Conservation (phyloP, 108 stramenopile genomes). For the Stephanodiscus triporus region DNA sequence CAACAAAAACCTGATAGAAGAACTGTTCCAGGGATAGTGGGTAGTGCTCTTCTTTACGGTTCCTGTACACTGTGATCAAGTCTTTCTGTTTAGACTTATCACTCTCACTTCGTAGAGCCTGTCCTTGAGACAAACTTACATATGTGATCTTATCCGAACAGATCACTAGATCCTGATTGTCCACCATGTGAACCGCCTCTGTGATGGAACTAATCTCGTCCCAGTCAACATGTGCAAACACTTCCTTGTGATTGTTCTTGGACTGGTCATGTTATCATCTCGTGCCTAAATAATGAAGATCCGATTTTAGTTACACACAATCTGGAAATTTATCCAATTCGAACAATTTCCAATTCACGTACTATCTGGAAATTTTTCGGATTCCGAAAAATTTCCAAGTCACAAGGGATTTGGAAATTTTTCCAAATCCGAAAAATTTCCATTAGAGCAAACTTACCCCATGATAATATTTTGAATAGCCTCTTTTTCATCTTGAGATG, state of each 20-base stretch:
- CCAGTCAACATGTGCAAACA: background rate
- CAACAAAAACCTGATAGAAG: background rate
- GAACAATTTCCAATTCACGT: no score
- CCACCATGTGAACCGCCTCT: slow-evolving; percentile 2
- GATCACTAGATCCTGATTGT: background rate
- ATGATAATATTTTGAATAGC: background rate
- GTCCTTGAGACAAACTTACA: background rate
- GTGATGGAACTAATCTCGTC: background rate
- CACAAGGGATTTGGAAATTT: no score
- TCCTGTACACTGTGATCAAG: background rate
- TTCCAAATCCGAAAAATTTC: no score
- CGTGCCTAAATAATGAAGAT: background rate
- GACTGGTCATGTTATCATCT: background rate
- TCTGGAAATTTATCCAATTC: no score
- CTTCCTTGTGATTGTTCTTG: background rate
- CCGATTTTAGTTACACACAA: no score
- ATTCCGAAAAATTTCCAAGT: no score
- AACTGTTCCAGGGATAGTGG: background rate
- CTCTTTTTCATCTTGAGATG: no score
- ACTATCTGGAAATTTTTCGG: no score
- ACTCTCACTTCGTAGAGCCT: background rate
- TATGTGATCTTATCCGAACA: background rate
- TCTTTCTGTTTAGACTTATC: background rate
- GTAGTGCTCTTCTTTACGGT: background rate
- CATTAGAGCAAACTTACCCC: no score